Evolutionary conservation across 2,329 filamentous ascomycete species (phyloP), one percentile per base, ranked within the genome.

Genomic region (Reticulascus tulasneorum): DNA sequence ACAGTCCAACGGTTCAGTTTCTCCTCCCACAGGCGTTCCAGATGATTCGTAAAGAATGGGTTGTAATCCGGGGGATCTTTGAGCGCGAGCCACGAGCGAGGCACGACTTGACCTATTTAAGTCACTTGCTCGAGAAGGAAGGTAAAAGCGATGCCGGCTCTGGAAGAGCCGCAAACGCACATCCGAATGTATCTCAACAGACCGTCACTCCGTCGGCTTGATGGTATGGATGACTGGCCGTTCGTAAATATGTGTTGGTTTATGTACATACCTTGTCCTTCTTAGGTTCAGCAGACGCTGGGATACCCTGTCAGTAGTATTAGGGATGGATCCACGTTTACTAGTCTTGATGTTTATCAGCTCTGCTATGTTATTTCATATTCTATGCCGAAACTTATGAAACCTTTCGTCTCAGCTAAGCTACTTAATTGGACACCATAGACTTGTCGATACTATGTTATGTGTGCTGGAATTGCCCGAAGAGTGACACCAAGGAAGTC

Each of bases 1-100:
- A 66, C 16, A 75, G 77, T 12, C 77, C 82, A 0, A 84, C 82
- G 0, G 78, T 86, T 8, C 70, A 77, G 17, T 84, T 88, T 48
- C 64, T 90, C 5, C 66, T 88, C 28, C 76, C 79, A 6, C 80
- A 86, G 46, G 82, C 82, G 1, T 77, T 73, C 15, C 73, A 75
- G 32, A 86, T 85, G 69, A 72, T 80, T 29, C 69, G 76, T n/a
- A 65, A 75, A 12, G 86, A 94, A 53, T 83, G 93, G 75, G 70
- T 76, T 37, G 77, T 93, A 19, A 76, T 96, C 44, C 72, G 75
- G 33, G 71, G 75, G 24, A 81, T 91, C 11, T 70, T 88, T 17
- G 73, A 80, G 32, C 68, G 72, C 9, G 80, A 88, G 36, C 77
- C 79, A 1, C 73, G 71, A 16, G 77, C 86, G 0, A 70, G 78